Evolutionary conservation across 1,139 yeast genomes (phyloP), one percentile per base, ranked within the genome.

Genomic region (Magnusiomyces tetraspermus): DNA sequence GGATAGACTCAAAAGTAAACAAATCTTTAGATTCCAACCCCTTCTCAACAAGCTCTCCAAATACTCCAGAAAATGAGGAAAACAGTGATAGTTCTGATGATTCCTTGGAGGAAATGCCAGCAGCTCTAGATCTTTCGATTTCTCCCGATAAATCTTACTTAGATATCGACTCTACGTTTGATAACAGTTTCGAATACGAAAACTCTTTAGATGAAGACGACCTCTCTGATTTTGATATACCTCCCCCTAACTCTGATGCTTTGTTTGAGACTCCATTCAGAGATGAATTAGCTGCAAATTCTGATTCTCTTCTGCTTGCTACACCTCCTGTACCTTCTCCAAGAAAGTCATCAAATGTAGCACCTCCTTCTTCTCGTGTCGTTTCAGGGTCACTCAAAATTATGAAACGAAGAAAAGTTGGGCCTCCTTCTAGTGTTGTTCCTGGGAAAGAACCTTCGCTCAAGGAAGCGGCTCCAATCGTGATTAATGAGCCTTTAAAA

Each of bases 401-500:
- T 15, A 53, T 60, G 23, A 64, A 64, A 50, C 57, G 64, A 23
- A 53, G 67, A 26, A 56, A 62, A 22, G 53, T 64, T 23, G 63
- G 60, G 43, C 61, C 62, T 13, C 30, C 45, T 6, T 28, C 33
- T 11, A 6, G 11, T 28, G 11, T 11, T 11, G 11, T 11, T 28
- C 6, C 6, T 11, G 11, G 11, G 6, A 11, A 28, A 8, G 33
- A 28, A 8, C 6, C 33, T 11, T 8, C 33, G 11, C 33, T 28
- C 33, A 28, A 28, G 6, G 11, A 28, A 8, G 11, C 63, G 28
- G 57, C 63, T 13, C 49, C 58, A 5, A 47, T 57, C 31, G 28
- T 51, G 31, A 48, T 41, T 26, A 13, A 49, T 43, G 40, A 43
- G 45, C 19, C 47, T 37, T 38, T 52, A 28, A 31, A 50, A 49